Evolutionary conservation across 192 early-diverging fungal species (phyloP), one percentile per base, ranked within the genome.

Genomic region (Coemansia sp.): DNA sequence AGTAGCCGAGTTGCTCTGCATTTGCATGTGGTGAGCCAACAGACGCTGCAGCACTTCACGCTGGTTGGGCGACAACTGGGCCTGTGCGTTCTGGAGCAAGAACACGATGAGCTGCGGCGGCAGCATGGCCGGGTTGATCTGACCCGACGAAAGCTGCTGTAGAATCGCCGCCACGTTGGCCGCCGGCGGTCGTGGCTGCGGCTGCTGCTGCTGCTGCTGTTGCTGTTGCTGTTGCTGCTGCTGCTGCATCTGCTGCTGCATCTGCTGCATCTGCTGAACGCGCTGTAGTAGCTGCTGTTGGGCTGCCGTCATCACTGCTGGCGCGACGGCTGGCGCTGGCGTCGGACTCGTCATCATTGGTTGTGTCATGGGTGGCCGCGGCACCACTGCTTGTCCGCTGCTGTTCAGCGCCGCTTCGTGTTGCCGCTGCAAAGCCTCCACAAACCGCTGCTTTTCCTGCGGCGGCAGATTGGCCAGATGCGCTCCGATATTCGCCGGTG

Each of bases 141-240:
- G 68, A 2, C 74, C 74, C 9, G 74, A 60, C n/a, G 58, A 44
- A 9, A 71, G 51, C 62, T 76, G 74, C 49, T 76, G 74, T 6
- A 76, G 28, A 18, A 71, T 58, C 61, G 37, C 23, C 10, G 58
- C 68, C 18, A 71, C 28, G 52, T 68, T 76, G 53, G 52, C 51
- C 57, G 70, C 68, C 4, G 68, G 61, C 23, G 60, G 68, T 12
- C 63, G 64, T 4, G 71, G 58, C 9, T 20, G 56, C 61, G 2
- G 63, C 54, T 47, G 66, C 34, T 66, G 67, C 20, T 67, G 64
- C 31, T 50, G 36, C 10, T 67, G 66, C 20, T 64, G 66, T 25
- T 66, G 67, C 20, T 67, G 64, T n/a, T 50, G 36, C 10, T 67
- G 66, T 20, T 64, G 63, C 54, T 47, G 66, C 34, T 66, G 67